Base-by-base conservation (phyloP, 352 stramenopile species). In the Plasmopara viticola region DNA sequence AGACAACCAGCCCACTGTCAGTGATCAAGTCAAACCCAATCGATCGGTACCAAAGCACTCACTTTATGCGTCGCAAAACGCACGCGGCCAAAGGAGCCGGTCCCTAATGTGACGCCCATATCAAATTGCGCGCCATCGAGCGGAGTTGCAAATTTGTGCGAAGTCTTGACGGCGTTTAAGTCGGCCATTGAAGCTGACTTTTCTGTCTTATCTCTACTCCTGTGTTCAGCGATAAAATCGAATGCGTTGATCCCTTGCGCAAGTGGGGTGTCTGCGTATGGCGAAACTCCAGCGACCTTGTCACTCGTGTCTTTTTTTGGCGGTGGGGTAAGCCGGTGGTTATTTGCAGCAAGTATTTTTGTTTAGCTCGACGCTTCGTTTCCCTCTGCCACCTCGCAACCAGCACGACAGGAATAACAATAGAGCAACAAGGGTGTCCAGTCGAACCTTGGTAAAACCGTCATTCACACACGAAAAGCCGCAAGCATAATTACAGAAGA, bases 11-110 rank as follows among this genome's bases (percentile, higher is more conserved):
- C 8, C 9, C 45, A 31, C 28, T 20, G 6, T 42, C 18, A 51
- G 30, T 34, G 15, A 5, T 33, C 6, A 25, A 25, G 30, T 38
- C 2, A 38, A 48, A 13, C 5, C 43, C 4, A 17, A 37, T 37
- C 20, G 17, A 33, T 35, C 15, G 18, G 28, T 58, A 51, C 37
- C 13, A 17, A 14, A 41, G 48, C 13, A 60, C 60, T 62, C 59
- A 90, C 80, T 73, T 95, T 98, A 71, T 98, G 95, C 4, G 91
- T 98, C 4, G 86, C 87, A 58, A 98, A 97, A 60, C 93, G 84
- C 53, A 98, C 95, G n/a, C 94, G 86, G 4, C 95, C 94, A 66
- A 98, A 98, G 10, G 93, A 98, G 12, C 94, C 95, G 10, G 94
- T 98, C 38, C 95, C 95, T n/a, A 98, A 72, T 9, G 94, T 98